Conservation (phyloP, 2,329 filamentous ascomycete species). For the Coniochaeta sp. region DNA sequence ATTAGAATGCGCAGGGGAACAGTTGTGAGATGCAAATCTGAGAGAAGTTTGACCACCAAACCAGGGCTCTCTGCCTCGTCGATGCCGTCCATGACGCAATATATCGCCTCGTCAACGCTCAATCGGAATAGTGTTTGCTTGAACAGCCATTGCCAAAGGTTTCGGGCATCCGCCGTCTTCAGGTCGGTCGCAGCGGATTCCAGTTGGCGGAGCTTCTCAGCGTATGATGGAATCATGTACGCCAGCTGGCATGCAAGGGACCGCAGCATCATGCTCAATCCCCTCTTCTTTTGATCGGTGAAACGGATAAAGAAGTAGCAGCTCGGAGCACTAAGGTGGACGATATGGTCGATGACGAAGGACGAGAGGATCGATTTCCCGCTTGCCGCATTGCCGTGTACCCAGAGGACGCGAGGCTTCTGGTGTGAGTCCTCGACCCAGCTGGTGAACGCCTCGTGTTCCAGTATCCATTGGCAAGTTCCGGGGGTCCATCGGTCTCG, state of each 20-base stretch:
- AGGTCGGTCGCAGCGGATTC: constrained; percentile 15
- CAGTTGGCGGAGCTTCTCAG: constrained; percentile 15
- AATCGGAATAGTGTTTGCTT: constrained; percentile 20
- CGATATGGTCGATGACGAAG: constrained; percentile 8
- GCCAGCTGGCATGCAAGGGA: constrained; percentile 25
- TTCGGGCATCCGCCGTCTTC: constrained; percentile 15
- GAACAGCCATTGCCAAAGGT: constrained; percentile 26
- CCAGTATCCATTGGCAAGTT: constrained; percentile 10
- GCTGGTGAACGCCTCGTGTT: not conserved
- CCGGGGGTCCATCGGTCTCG: constrained; percentile 6
- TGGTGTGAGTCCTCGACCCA: not conserved
- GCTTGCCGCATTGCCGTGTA: constrained; percentile 6
- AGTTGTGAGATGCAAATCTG: constrained; percentile 11
- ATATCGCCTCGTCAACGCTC: constrained; percentile 17
- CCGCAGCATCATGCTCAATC: constrained; percentile 17
- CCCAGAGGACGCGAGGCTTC: constrained; percentile 6
- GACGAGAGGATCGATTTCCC: constrained; percentile 11
- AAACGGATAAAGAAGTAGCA: constrained; percentile 20
- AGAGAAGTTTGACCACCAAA: constrained; percentile 19
- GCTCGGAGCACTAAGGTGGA: constrained; percentile 6
- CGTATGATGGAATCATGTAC: constrained; percentile 9
- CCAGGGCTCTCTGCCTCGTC: constrained; percentile 26
- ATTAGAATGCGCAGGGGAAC: constrained; percentile 22
- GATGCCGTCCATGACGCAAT: constrained; percentile 31
- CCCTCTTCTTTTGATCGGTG: constrained; percentile 14